phyloP scores from a whole-genome alignment of 805 yeast genomes.

The Candida awuae region DNA sequence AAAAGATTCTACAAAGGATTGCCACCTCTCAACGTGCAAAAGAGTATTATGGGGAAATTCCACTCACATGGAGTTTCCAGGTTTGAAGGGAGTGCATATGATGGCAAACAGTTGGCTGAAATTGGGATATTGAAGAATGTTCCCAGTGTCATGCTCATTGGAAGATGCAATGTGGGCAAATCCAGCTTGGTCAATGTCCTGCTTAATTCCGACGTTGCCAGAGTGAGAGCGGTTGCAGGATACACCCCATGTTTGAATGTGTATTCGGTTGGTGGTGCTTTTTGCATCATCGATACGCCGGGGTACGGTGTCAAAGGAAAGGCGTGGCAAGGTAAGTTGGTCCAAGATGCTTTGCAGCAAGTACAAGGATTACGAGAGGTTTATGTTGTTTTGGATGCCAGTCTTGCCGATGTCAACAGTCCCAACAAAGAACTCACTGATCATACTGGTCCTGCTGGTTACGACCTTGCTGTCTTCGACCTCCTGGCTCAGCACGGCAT shows the following conservation, averaged over 20 bases:
- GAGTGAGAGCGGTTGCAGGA: slow-evolving; percentile 29
- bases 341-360: slow-evolving; percentile 50
- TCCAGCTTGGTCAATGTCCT: slow-evolving; percentile 1
- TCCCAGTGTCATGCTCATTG: background rate
- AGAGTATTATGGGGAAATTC: too few species aligned
- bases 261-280: slow-evolving; percentile 53
- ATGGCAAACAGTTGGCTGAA: background rate
- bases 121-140: background rate
- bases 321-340: slow-evolving; percentile 59
- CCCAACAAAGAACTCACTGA: too few species aligned
- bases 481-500: too few species aligned
- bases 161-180: background rate
- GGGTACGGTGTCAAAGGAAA: slow-evolving; percentile 79
- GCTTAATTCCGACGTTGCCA: slow-evolving; percentile 31
- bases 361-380: slow-evolving; percentile 49
- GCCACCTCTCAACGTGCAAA: too few species aligned
- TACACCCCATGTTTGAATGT: slow-evolving; percentile 60
- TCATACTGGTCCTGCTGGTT: background rate
- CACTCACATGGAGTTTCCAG: too few species aligned
- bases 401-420: too few species aligned
- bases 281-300: slow-evolving; percentile 76
- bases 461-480: background rate
- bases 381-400: slow-evolving; percentile 54
- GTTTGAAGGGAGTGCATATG: background rate
- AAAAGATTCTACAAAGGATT: too few species aligned